These are phyloP conservation scores for Zopfochytrium polystomum DNA, from an alignment of 371 early-diverging fungal genomes.

Conservation along the genomic window DNA sequence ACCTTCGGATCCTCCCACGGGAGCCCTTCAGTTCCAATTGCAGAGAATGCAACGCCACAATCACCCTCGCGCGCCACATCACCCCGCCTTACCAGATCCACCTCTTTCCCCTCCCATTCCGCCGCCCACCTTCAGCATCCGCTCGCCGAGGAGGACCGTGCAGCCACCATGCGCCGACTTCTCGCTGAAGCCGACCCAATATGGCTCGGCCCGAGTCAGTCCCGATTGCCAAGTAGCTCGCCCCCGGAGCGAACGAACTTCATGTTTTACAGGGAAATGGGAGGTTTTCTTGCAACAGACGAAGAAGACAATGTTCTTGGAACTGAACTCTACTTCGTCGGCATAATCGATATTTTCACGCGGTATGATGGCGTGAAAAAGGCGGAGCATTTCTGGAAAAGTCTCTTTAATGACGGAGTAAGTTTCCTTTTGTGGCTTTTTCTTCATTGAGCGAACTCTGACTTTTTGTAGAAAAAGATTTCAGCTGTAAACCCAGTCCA, in stretches of 20 bases:
- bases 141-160: too few species aligned
- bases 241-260: conserved; percentile 22
- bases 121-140: too few species aligned
- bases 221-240: conserved; percentile 8
- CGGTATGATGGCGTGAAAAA: conserved; percentile 82
- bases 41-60: too few species aligned
- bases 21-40: too few species aligned
- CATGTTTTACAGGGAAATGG: conserved; percentile 22
- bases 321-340: conserved; percentile 81
- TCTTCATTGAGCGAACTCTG: background rate
- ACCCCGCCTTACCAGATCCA: too few species aligned
- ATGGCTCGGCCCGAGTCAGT: conserved; percentile 9
- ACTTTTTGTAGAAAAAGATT: conserved; percentile 55
- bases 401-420: conserved; percentile 70
- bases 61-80: too few species aligned
- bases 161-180: too few species aligned
- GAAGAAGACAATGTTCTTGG: conserved; percentile 59
- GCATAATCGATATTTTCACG: conserved; percentile 95
- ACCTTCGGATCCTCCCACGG: too few species aligned
- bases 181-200: too few species aligned
- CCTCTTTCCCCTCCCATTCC: too few species aligned
- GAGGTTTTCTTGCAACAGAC: conserved; percentile 58
- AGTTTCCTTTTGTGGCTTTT: background rate
- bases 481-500: conserved; percentile 81
- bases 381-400: conserved; percentile 81